phyloP scores from a whole-genome alignment of 257 asterid genomes.

The Lycium barbarum region DNA sequence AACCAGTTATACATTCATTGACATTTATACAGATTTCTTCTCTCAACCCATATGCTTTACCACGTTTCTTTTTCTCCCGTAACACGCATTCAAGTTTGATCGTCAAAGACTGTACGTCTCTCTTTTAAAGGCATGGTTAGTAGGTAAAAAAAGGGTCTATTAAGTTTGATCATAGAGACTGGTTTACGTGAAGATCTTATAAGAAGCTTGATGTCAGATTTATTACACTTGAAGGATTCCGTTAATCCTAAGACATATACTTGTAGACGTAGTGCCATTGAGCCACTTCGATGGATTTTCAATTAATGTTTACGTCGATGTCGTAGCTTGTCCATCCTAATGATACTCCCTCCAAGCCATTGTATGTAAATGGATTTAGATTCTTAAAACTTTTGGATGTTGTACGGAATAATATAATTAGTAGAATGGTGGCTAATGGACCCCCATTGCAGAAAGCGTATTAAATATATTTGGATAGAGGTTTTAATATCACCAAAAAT shows the following conservation, averaged over 20 bases:
- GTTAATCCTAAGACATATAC: neutral
- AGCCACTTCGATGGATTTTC: neutral
- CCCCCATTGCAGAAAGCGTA: neutral
- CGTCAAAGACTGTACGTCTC: neutral
- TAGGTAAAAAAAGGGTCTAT: neutral
- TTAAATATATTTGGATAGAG: neutral
- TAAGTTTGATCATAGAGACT: neutral
- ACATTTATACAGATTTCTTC: neutral
- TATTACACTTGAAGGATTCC: neutral
- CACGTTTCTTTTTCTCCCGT: neutral
- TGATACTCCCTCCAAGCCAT: neutral
- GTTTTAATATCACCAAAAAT: neutral
- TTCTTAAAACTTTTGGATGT: neutral
- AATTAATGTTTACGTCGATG: neutral
- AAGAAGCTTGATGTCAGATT: neutral
- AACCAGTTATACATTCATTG: neutral
- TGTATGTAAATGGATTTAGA: neutral
- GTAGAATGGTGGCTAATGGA: slow-evolving; percentile 9
- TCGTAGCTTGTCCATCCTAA: neutral
- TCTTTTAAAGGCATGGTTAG: neutral
- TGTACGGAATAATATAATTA: neutral
- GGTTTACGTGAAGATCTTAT: neutral
- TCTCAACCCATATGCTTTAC: neutral
- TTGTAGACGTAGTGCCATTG: neutral
- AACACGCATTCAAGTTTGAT: neutral